These are phyloP conservation scores for Ligustrum vulgare DNA, from an alignment of 257 asterid species.

Conservation along the genomic window DNA sequence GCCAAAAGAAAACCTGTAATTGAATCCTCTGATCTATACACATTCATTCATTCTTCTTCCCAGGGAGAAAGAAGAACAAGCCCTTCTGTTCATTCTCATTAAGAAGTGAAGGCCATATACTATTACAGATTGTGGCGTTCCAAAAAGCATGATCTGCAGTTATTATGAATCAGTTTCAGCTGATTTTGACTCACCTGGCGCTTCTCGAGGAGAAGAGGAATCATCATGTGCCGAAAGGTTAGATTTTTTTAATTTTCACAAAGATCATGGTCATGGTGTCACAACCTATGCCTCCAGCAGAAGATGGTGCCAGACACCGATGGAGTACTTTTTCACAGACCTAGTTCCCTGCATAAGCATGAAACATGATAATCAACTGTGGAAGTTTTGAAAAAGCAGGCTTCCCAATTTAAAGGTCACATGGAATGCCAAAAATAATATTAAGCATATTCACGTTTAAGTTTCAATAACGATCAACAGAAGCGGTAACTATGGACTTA, in stretches of 20 bases:
- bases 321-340: slow-evolving; percentile 63
- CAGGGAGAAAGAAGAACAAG: background rate
- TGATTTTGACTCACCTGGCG: background rate
- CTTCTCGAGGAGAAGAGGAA: slow-evolving; percentile 21
- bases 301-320: slow-evolving; percentile 62
- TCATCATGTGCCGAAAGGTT: slow-evolving; percentile 20
- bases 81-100: background rate
- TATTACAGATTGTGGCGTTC: background rate
- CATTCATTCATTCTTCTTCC: background rate
- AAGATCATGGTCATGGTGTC: slow-evolving; percentile 72
- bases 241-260: slow-evolving; percentile 51
- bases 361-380: background rate
- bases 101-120: background rate
- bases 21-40: background rate
- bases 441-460: no score
- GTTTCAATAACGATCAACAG: no score
- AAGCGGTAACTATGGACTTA: slow-evolving; percentile 13
- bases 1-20: background rate
- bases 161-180: slow-evolving; percentile 9
- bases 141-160: background rate
- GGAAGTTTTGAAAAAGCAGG: background rate
- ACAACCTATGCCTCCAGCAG: slow-evolving; percentile 68
- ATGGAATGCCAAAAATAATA: no score
- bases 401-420: no score
- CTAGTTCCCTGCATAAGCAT: slow-evolving; percentile 45